Base-by-base conservation (phyloP, 1,139 yeast species). In the Ogataea hybrid region DNA sequence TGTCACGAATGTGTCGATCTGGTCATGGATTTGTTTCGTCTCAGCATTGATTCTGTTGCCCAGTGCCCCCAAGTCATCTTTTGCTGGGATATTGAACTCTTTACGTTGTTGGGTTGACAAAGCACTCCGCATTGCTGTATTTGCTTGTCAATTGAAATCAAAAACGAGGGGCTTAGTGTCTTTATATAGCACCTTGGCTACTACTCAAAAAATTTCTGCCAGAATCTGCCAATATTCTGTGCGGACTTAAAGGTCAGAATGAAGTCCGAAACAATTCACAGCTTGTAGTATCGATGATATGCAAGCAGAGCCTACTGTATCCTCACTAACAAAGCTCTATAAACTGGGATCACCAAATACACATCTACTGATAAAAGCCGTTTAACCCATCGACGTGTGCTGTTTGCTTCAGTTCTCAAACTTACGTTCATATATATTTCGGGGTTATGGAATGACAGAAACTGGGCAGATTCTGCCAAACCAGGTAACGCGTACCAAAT, bases 1-100 rank as follows among this genome's bases (percentile, higher is more conserved):
- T 9, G 84, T 77, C 64, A 86, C 79, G 59, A 79, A 67, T 52
- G 83, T 81, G 62, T 86, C 79, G 46, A 85, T 79, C 52, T 75
- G 75, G 59, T 82, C 79, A 66, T 86, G 96, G 35, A 73, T 71
- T 23, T 70, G 63, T 51, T 81, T 72, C 2, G 95, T 86, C 57
- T 78, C 82, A 34, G 61, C 58, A 62, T 86, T 86, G 57, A 86
- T 86, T 58, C 95, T 70, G 71, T 86, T 86, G 42, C 81, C 95
- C 42, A 86, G 70, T 6, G 95, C 95, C 29, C 92, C 95, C 17
- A 81, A 67, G 58, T 86, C 95, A 25, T 76, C 74, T 46, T 82
- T 82, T 16, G 79, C 71, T 1, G 95, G 95, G 33, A 86, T 71
- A 36, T 81, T 75, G 56, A 81, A 88, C 75, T 84, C 35, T 49